Conservation (phyloP, 805 yeast genomes). For the Candida khao-thaluensis region DNA sequence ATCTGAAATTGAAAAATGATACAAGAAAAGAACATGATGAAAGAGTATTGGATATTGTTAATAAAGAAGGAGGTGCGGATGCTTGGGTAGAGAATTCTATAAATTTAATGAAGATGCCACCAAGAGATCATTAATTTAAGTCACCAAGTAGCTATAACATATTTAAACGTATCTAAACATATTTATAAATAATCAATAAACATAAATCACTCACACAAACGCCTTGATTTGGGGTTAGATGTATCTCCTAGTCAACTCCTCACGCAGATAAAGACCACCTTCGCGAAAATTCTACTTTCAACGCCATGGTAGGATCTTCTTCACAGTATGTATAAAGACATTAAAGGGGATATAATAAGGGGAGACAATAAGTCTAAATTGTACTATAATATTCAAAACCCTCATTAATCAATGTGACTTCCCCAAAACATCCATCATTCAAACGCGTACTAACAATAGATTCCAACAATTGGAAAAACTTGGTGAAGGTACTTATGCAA, state of each 20-base stretch:
- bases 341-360: too few relatives aligned
- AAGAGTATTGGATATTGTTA: slow-evolving; percentile 57
- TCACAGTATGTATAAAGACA: slow-evolving; percentile 45
- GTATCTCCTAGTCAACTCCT: too few relatives aligned
- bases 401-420: too few relatives aligned
- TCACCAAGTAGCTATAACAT: not conserved
- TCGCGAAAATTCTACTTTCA: not conserved
- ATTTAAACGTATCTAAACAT: too few relatives aligned
- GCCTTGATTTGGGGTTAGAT: too few relatives aligned
- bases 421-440: not conserved
- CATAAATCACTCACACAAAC: too few relatives aligned
- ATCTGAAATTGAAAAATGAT: slow-evolving; percentile 23
- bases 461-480: slow-evolving; percentile 70
- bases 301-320: slow-evolving; percentile 40
- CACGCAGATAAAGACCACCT: too few relatives aligned
- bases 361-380: too few relatives aligned
- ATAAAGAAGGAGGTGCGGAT: slow-evolving; percentile 83
- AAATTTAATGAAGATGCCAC: slow-evolving; percentile 65
- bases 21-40: slow-evolving; percentile 33
- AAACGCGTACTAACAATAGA: slow-evolving; percentile 20
- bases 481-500: slow-evolving; percentile 96
- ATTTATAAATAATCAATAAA: too few relatives aligned
- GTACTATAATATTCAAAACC: too few relatives aligned
- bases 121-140: slow-evolving; percentile 59
- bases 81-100: slow-evolving; percentile 86